phyloP scores from a whole-genome alignment of 192 early-diverging fungal species.

The Kappamyces sp. region DNA sequence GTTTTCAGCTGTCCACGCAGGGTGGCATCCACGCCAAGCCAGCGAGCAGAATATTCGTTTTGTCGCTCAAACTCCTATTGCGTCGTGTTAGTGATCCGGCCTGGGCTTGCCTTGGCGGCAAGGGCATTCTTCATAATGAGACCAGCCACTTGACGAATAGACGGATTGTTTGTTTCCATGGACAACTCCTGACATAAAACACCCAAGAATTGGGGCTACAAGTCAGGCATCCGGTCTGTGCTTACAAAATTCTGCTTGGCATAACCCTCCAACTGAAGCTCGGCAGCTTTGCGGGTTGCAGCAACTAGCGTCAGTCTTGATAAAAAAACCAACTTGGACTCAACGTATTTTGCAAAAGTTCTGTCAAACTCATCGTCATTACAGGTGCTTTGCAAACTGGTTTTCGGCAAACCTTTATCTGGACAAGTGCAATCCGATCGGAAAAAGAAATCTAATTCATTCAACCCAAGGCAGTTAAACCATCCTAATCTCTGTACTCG shows the following conservation, averaged over 20 bases:
- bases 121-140: conserved; percentile 92
- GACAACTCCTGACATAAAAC: conserved; percentile 74
- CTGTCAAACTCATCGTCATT: conserved; percentile 47
- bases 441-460: conserved; percentile 7
- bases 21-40: conserved; percentile 16
- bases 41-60: background rate
- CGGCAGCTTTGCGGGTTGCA: conserved; percentile 75
- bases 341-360: conserved; percentile 72
- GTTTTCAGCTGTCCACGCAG: conserved; percentile 35
- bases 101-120: conserved; percentile 63
- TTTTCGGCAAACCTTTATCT: background rate
- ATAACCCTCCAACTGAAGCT: conserved; percentile 64
- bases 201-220: conserved; percentile 43
- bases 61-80: conserved; percentile 13
- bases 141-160: conserved; percentile 77
- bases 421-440: conserved; percentile 7
- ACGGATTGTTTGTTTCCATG: conserved; percentile 59
- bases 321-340: conserved; percentile 51
- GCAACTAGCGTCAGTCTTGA: conserved; percentile 46
- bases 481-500: conserved; percentile 13
- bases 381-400: conserved; percentile 9
- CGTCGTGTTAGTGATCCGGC: background rate
- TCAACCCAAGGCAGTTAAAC: background rate
- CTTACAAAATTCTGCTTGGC: conserved; percentile 81
- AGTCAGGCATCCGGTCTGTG: background rate